These are phyloP conservation scores for Neostapfia colusana DNA, from an alignment of 176 grass and related monocot genomes.

Conservation along the genomic window DNA sequence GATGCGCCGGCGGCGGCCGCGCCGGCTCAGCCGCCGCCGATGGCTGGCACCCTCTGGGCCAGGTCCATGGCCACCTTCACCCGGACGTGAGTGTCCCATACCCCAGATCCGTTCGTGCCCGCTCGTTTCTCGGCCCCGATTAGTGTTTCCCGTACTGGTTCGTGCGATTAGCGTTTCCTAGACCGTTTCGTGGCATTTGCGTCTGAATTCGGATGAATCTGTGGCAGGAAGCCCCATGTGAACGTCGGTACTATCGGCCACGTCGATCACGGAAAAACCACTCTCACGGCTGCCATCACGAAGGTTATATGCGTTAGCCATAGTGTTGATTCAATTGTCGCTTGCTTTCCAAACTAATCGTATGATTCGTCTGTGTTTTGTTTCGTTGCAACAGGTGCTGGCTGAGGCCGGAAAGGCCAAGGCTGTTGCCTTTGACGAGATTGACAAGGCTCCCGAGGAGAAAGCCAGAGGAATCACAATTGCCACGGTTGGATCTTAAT, in stretches of 20 bases:
- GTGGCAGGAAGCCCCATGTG: constrained; percentile 88
- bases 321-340: not conserved
- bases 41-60: constrained; percentile 42
- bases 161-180: not conserved
- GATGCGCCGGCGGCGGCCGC: constrained; percentile 25
- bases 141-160: not conserved
- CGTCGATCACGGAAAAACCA: constrained; percentile 94
- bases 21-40: not conserved
- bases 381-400: constrained; percentile 56
- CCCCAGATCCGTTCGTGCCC: constrained; percentile 7
- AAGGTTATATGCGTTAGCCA: constrained; percentile 50
- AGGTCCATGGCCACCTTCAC: constrained; percentile 98
- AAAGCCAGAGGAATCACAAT: constrained; percentile 99
- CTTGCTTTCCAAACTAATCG: not conserved
- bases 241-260: constrained; percentile 97
- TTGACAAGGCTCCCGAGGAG: constrained; percentile 95
- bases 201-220: constrained; percentile 26
- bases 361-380: not conserved
- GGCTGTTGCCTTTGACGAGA: constrained; percentile 92
- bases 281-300: constrained; percentile 93
- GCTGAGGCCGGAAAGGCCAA: constrained; percentile 79
- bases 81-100: constrained; percentile 60
- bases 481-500: constrained; percentile 58
- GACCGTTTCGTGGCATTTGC: not conserved
- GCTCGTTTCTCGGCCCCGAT: not conserved